Evolutionary conservation across 2,329 filamentous ascomycete genomes (phyloP), one percentile per base, ranked within the genome.

Genomic region (Chrysoporthe cubensis): DNA sequence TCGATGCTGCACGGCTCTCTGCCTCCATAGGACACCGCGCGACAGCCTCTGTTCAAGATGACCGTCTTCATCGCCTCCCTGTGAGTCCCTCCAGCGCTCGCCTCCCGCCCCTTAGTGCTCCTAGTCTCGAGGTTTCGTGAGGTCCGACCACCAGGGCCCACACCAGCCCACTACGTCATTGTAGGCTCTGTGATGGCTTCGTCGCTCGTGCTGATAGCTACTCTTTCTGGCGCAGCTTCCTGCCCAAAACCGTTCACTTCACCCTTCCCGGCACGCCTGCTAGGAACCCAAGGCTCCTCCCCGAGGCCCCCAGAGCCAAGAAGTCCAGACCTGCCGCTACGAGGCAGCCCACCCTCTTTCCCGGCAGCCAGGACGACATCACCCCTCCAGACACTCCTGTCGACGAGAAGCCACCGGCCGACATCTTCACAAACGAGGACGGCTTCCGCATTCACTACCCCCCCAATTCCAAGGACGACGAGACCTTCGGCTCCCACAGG

Each of bases 171-270:
- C 59, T 68, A 66, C 67, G 67, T 69, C 67, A 69, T 66, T 42
- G 14, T 44, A 16, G 54, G 42, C 46, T 21, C 44, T 13, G 42
- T 6, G 59, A 61, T 61, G 21, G 59, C 16, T 61, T 61, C 42
- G 3, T 46, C 3, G 5, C 11, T 54, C 21, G 50, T 8, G 14
- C 34, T 26, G n/a, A 43, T 40, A 16, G 50, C 11, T 54, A n/a
- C 2, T 16, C 16, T 26, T 60, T 18, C 21, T 60, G 3, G 34
- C 89, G n/a, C 76, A 97, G 94, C 67, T 97, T 97, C 77, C 87
- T 97, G 46, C 95, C 95, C 44, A 94, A 97, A 78, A 98, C 95
- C 52, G 85, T 97, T 75, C 90, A 97, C 78, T 98, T 98, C 78
- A 90, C 90, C 73, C 84, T 92, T 66, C 87, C 88, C 13, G 84